These are phyloP conservation scores for Nemania sp. DNA, from an alignment of 2,329 filamentous ascomycete genomes.

Conservation along the genomic window DNA sequence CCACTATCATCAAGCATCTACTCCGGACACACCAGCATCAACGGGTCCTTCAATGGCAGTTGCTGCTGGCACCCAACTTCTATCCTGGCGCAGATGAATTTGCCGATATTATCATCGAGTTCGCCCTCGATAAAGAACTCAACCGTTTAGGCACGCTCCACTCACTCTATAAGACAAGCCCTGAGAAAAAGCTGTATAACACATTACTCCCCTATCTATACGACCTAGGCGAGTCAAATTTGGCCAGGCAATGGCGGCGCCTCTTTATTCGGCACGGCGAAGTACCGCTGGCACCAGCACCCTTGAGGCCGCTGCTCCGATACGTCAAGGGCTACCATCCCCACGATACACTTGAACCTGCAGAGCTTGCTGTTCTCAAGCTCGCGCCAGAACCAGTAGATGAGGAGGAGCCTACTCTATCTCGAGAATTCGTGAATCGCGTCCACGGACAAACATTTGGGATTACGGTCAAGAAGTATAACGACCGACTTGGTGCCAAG, in stretches of 20 bases:
- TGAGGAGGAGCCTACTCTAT: constrained; percentile 30
- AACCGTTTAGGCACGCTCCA: constrained; percentile 48
- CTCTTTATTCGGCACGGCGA: constrained; percentile 49
- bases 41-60: constrained; percentile 53
- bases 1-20: constrained; percentile 50
- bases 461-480: constrained; percentile 55
- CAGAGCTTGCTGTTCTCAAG: constrained; percentile 37
- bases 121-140: constrained; percentile 45
- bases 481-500: constrained; percentile 74
- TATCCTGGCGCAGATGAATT: constrained; percentile 49
- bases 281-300: constrained; percentile 44
- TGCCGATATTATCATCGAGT: constrained; percentile 46
- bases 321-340: constrained; percentile 54
- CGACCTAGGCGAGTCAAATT: constrained; percentile 48
- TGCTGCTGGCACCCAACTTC: constrained; percentile 50
- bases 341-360: constrained; percentile 41
- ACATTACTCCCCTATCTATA: constrained; percentile 57
- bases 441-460: constrained; percentile 47
- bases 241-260: constrained; percentile 55
- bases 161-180: constrained; percentile 51
- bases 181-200: constrained; percentile 54
- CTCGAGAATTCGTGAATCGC: constrained; percentile 45
- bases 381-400: constrained; percentile 15
- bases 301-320: constrained; percentile 52
- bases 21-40: constrained; percentile 46